Conservation (phyloP, 768 basidiomycete species). For the Polyporus arcularius region DNA sequence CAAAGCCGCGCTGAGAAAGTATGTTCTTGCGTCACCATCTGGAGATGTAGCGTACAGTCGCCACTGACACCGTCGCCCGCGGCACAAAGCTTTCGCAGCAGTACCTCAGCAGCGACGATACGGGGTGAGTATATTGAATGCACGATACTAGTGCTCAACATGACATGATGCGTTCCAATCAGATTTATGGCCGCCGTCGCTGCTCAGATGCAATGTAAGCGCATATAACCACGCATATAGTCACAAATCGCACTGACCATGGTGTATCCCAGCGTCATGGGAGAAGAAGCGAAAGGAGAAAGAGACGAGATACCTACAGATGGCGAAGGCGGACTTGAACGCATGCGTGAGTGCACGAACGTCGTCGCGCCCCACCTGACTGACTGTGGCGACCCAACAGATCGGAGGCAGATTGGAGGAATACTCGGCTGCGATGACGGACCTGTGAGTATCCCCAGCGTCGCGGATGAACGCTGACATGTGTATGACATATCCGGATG, state of each 20-base stretch:
- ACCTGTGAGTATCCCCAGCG: slow-evolving; percentile 19
- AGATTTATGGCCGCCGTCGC: slow-evolving; percentile 28
- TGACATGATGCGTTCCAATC: neutral
- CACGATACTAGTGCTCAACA: neutral
- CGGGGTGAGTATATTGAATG: slow-evolving; percentile 12
- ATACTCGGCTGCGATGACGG: slow-evolving; percentile 18
- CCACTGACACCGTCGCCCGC: neutral
- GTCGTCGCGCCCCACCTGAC: neutral
- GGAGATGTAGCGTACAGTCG: neutral
- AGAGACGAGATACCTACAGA: slow-evolving; percentile 24
- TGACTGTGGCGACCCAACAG: slow-evolving; percentile 5
- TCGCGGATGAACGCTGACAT: no score
- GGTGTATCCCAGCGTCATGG: slow-evolving; percentile 21
- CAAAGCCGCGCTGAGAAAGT: neutral
- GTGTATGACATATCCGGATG: neutral
- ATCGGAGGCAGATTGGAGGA: slow-evolving; percentile 11
- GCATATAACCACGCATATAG: slow-evolving; percentile 12
- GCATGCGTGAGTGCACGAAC: slow-evolving; percentile 20
- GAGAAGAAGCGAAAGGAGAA: slow-evolving; percentile 32
- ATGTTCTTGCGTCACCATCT: neutral
- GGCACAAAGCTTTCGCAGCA: slow-evolving; percentile 7
- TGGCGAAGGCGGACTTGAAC: slow-evolving; percentile 19
- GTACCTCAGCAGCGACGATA: slow-evolving; percentile 26
- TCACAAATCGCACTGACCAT: neutral
- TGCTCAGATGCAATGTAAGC: slow-evolving; percentile 30